Conservation (phyloP, 73 alveolate genomes). For the Paramecium sonneborni region DNA sequence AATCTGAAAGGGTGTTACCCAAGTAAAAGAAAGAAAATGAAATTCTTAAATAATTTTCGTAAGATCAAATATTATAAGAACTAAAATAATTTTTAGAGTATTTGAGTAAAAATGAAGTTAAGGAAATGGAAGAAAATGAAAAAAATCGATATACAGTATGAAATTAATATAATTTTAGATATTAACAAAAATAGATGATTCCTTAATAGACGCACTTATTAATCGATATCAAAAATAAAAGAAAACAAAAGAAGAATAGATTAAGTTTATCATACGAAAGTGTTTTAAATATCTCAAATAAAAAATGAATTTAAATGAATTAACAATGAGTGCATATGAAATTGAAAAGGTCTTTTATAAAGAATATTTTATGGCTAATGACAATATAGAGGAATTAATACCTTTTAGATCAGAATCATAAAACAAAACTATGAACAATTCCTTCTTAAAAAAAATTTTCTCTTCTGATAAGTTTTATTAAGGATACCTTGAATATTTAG, state of each 20-base stretch:
- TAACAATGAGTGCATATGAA: conserved; percentile 49
- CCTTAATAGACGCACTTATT: not conserved
- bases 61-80: not conserved
- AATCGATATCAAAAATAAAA: not conserved
- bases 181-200: conserved; percentile 19
- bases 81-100: not conserved
- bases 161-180: not conserved
- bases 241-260: conserved; percentile 65
- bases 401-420: conserved; percentile 26
- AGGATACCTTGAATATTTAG: conserved; percentile 26
- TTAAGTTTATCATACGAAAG: conserved; percentile 59
- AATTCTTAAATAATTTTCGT: not conserved
- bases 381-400: not conserved
- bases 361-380: not conserved
- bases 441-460: conserved; percentile 19
- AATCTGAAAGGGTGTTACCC: conserved; percentile 51
- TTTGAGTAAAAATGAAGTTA: conserved; percentile 1
- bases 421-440: conserved; percentile 32
- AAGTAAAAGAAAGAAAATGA: not conserved
- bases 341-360: conserved; percentile 24
- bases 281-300: conserved; percentile 63
- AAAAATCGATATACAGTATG: not conserved
- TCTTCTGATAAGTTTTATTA: conserved; percentile 7
- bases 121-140: not conserved
- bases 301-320: conserved; percentile 53